These are phyloP conservation scores for Breynia disticha DNA, from an alignment of 441 rosid genomes.

Conservation along the genomic window DNA sequence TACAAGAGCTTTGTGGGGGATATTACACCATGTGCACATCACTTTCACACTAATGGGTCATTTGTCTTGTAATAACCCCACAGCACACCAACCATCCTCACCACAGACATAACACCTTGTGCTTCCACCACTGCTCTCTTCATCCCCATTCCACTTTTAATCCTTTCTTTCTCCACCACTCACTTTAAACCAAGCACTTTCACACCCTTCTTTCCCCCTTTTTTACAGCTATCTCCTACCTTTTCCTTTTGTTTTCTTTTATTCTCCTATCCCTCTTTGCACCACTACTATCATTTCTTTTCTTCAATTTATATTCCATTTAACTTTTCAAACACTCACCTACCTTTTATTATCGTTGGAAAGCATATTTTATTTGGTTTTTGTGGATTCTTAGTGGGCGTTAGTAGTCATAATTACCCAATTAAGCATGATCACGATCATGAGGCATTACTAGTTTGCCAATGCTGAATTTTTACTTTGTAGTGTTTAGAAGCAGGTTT, in stretches of 20 bases:
- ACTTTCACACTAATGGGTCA: constrained; percentile 22
- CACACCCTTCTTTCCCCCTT: background rate
- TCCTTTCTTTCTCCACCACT: too few relatives aligned
- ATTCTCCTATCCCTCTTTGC: background rate
- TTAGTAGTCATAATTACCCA: background rate
- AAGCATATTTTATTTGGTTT: background rate
- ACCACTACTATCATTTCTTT: background rate
- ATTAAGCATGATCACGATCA: background rate
- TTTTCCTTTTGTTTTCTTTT: background rate
- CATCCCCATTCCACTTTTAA: too few relatives aligned
- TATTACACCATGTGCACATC: constrained; percentile 33
- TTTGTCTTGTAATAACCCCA: constrained; percentile 20
- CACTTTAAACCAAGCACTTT: too few relatives aligned
- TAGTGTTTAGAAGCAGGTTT: too few relatives aligned
- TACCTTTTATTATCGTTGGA: background rate
- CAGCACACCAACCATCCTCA: constrained; percentile 14
- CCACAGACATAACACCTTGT: background rate
- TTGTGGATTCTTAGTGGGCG: background rate
- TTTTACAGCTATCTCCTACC: background rate
- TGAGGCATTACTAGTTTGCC: background rate
- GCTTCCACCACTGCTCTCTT: background rate
- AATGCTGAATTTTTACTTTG: background rate
- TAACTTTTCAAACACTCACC: constrained; percentile 8
- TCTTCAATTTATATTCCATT: constrained; percentile 12
- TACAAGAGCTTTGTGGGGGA: constrained; percentile 19